These are phyloP conservation scores for Plectosphaerella cucumerina DNA, from an alignment of 2,329 filamentous ascomycete genomes.

Conservation along the genomic window DNA sequence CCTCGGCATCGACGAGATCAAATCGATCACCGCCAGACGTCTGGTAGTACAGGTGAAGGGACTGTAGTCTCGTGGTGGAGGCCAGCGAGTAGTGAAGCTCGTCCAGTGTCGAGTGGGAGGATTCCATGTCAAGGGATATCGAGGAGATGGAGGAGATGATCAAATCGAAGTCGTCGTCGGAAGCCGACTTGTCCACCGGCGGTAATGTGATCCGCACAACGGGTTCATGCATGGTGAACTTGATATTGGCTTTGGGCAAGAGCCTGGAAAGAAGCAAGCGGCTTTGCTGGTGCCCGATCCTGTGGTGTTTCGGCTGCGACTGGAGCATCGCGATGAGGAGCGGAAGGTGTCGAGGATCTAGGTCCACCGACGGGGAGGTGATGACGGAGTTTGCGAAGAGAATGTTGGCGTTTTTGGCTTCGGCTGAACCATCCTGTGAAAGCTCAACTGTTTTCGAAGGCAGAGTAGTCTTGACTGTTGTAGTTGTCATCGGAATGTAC, in stretches of 20 bases:
- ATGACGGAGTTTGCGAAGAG: constrained; percentile 94
- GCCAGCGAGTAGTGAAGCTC: constrained; percentile 83
- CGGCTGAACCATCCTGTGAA: constrained; percentile 52
- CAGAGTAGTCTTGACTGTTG: constrained; percentile 87
- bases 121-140: constrained; percentile 87
- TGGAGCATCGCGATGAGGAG: constrained; percentile 74
- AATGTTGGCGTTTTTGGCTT: constrained; percentile 92
- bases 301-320: constrained; percentile 27
- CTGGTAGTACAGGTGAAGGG: constrained; percentile 92
- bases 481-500: constrained; percentile 97
- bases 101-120: constrained; percentile 83
- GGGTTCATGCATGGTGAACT: constrained; percentile 94
- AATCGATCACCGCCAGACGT: constrained; percentile 78
- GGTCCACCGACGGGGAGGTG: constrained; percentile 89
- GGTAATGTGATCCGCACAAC: constrained; percentile 87
- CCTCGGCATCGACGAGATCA: constrained; percentile 82
- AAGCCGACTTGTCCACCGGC: constrained; percentile 60
- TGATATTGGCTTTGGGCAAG: constrained; percentile 88
- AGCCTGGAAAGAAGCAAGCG: constrained; percentile 81
- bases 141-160: constrained; percentile 95
- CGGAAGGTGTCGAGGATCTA: constrained; percentile 88
- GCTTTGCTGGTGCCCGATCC: constrained; percentile 32
- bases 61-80: constrained; percentile 76
- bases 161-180: constrained; percentile 83
- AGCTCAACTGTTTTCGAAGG: constrained; percentile 91